phyloP scores from a whole-genome alignment of 1,284 basidiomycete species.

The Athelia sp. region DNA sequence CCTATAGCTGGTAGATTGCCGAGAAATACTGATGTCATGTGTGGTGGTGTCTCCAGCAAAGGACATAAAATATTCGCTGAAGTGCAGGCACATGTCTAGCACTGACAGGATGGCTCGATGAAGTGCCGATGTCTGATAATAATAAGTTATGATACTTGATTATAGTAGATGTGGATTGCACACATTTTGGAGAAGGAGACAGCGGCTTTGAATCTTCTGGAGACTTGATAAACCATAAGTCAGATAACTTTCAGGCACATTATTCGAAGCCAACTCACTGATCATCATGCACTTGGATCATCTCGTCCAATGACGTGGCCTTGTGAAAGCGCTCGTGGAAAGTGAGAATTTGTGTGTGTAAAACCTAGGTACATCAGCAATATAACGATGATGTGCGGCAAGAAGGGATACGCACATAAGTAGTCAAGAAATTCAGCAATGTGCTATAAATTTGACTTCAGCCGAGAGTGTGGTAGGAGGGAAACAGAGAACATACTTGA shows the following conservation, averaged over 20 bases:
- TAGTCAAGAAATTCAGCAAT: constrained; percentile 68
- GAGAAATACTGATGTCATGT: constrained; percentile 46
- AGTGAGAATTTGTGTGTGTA: constrained; percentile 53
- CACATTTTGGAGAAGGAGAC: constrained; percentile 65
- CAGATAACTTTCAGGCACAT: constrained; percentile 1
- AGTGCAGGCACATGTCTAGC: constrained; percentile 69
- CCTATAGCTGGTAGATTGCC: constrained; percentile 46
- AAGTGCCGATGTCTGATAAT: constrained; percentile 51
- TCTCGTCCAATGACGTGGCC: constrained; percentile 67
- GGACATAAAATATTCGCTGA: constrained; percentile 57
- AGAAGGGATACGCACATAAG: constrained; percentile 45
- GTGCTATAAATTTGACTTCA: constrained; percentile 42
- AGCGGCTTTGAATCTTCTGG: constrained; percentile 55
- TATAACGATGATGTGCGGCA: neutral
- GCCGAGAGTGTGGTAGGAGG: neutral
- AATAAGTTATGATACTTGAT: constrained; percentile 1
- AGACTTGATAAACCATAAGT: constrained; percentile 38
- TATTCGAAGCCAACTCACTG: constrained; percentile 46
- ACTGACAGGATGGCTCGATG: constrained; percentile 63
- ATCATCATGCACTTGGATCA: constrained; percentile 66
- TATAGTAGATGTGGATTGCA: constrained; percentile 15
- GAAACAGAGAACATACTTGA: constrained; percentile 56
- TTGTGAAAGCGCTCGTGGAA: constrained; percentile 55
- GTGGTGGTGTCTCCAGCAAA: constrained; percentile 55
- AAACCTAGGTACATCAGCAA: constrained; percentile 43